A percentile compares a stretch with the other conserved stretches of the same genome.
Evolutionary conservation across 495 filamentous ascomycete genomes (phyloP).

Genomic region (Endocarpon pusillum): DNA sequence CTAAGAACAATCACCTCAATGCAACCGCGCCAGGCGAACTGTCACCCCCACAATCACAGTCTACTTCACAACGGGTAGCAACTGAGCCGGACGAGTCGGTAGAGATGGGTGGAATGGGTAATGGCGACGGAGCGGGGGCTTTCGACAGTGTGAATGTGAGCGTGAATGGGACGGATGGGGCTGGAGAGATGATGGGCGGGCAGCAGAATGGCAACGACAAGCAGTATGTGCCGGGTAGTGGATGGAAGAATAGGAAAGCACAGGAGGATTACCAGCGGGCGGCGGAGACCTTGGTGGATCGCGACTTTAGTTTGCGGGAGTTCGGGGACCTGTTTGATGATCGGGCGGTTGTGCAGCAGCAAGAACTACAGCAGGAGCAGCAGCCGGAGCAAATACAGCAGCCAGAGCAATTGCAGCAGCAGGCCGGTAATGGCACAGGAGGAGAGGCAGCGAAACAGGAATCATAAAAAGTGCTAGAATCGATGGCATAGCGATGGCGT

Average conservation of each 20-base stretch:
- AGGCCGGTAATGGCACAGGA: too few relatives aligned
- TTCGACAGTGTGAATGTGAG: background rate
- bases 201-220: background rate
- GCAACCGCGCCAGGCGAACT: background rate
- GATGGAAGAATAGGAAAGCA: slow-evolving; percentile 42
- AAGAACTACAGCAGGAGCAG: too few relatives aligned
- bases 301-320: slow-evolving; percentile 30
- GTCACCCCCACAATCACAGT: background rate
- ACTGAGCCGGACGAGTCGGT: background rate
- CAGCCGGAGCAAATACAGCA: too few relatives aligned
- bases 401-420: too few relatives aligned
- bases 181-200: background rate
- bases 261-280: slow-evolving; percentile 42
- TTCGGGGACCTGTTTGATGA: slow-evolving; percentile 46
- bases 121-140: too few relatives aligned
- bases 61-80: background rate
- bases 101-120: too few relatives aligned
- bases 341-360: too few relatives aligned
- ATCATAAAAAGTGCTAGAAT: too few relatives aligned
- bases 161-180: background rate
- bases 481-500: too few relatives aligned
- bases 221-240: slow-evolving; percentile 19
- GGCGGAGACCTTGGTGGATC: slow-evolving; percentile 29
- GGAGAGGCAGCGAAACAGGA: too few relatives aligned
- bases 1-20: slow-evolving; percentile 1